phyloP scores from a whole-genome alignment of 2,329 filamentous ascomycete species.

The Mycosphaerella arachidis region DNA sequence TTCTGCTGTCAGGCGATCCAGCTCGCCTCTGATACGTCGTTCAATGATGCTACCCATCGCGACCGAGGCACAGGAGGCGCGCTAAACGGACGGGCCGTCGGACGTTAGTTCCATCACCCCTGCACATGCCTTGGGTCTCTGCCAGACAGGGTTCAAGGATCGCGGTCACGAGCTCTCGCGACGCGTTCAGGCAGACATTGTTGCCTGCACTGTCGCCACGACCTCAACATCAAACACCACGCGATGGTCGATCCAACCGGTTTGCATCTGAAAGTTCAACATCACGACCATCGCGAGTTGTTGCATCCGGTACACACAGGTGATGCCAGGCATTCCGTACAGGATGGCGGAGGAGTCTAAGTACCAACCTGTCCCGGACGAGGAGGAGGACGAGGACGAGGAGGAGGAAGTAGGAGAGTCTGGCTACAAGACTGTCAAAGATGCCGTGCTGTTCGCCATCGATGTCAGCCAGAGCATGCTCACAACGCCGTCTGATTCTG shows the following conservation, averaged over 20 bases:
- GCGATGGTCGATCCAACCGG: background rate
- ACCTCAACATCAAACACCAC: background rate
- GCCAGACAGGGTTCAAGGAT: background rate
- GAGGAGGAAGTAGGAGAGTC: constrained; percentile 65
- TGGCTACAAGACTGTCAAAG: constrained; percentile 85
- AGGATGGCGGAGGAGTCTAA: constrained; percentile 23
- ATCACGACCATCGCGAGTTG: background rate
- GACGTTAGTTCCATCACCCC: too few species aligned
- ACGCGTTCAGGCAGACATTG: background rate
- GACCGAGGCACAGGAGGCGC: background rate
- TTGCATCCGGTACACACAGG: background rate
- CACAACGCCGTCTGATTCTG: constrained; percentile 55
- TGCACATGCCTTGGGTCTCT: background rate
- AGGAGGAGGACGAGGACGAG: constrained; percentile 50
- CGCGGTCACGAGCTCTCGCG: background rate
- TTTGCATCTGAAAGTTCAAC: background rate
- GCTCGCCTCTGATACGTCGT: background rate
- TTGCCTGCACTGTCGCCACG: background rate
- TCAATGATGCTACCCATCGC: background rate
- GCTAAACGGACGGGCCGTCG: background rate
- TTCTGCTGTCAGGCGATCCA: background rate
- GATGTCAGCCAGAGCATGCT: constrained; percentile 88
- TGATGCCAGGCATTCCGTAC: constrained; percentile 6
- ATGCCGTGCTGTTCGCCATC: constrained; percentile 97
- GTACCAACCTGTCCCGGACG: constrained; percentile 26